Evolutionary conservation across 108 stramenopile genomes (phyloP).

Genomic region (Fistulifera pelliculosa): DNA sequence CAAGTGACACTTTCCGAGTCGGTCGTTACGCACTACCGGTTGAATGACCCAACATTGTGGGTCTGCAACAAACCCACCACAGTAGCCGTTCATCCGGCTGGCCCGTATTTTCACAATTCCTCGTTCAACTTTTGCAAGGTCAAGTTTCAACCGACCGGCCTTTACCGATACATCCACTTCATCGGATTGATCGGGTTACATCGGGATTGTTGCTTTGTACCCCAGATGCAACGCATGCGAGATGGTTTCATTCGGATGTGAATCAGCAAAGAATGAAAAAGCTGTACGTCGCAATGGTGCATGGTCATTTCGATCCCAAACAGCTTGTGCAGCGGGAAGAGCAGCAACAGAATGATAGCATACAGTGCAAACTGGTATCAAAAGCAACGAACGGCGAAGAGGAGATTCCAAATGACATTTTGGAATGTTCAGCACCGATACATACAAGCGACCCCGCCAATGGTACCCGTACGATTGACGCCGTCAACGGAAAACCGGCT

Average conservation of each 20-base stretch:
- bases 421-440: conserved; percentile 65
- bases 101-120: conserved; percentile 71
- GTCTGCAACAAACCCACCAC: conserved; percentile 71
- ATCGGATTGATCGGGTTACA: conserved; percentile 73
- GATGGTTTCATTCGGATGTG: conserved; percentile 46
- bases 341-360: neutral
- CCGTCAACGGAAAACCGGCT: conserved; percentile 51
- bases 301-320: conserved; percentile 34
- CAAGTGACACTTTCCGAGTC: conserved; percentile 31
- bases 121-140: conserved; percentile 69
- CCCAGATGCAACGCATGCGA: conserved; percentile 37
- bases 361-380: conserved; percentile 20
- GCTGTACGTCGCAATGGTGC: conserved; percentile 67
- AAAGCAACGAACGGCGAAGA: conserved; percentile 5
- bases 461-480: conserved; percentile 47
- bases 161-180: conserved; percentile 55
- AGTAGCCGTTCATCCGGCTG: conserved; percentile 75
- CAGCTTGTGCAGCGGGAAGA: conserved; percentile 7
- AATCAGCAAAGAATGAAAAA: conserved; percentile 33
- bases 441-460: conserved; percentile 43
- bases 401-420: neutral
- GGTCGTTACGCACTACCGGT: conserved; percentile 21
- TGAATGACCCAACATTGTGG: conserved; percentile 22
- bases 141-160: conserved; percentile 32
- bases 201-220: conserved; percentile 68